Evolutionary conservation across 306 rosid genomes (phyloP).

Genomic region (Lathyrus oleraceus): DNA sequence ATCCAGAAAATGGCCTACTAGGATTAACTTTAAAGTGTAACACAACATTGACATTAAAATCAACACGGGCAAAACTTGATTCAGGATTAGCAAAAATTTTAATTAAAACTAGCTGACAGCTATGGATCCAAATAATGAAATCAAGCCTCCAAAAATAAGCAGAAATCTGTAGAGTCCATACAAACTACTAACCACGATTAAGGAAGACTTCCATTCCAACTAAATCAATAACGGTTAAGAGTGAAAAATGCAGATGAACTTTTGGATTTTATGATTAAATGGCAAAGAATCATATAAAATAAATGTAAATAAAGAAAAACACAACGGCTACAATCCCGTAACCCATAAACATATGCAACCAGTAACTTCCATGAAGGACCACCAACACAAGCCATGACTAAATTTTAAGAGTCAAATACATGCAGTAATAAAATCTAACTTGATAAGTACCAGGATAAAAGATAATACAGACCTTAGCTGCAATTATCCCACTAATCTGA

Average conservation of each 20-base stretch:
- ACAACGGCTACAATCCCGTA: not conserved
- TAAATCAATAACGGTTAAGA: not conserved
- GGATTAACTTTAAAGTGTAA: not conserved
- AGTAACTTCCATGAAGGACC: not conserved
- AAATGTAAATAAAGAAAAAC: not conserved
- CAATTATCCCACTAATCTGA: conserved; percentile 84
- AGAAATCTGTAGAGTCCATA: not conserved
- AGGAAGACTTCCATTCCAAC: not conserved
- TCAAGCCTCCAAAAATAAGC: not conserved
- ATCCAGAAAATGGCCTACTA: not conserved
- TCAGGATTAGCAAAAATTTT: not conserved
- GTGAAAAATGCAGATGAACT: not conserved
- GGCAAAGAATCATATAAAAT: not conserved
- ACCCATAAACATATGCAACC: not conserved
- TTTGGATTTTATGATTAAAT: not conserved
- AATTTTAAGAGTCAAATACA: conserved; percentile 1
- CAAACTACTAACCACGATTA: not conserved
- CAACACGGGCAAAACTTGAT: not conserved
- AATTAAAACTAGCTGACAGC: not conserved
- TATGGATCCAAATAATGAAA: not conserved
- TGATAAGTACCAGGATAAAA: not conserved
- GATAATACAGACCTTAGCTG: conserved; percentile 75
- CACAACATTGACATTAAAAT: conserved; percentile 1
- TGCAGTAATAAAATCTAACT: not conserved
- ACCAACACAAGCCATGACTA: conserved; percentile 15